These are phyloP conservation scores for Haplosporangium sp. DNA, from an alignment of 371 early-diverging fungal genomes.

Conservation along the genomic window DNA sequence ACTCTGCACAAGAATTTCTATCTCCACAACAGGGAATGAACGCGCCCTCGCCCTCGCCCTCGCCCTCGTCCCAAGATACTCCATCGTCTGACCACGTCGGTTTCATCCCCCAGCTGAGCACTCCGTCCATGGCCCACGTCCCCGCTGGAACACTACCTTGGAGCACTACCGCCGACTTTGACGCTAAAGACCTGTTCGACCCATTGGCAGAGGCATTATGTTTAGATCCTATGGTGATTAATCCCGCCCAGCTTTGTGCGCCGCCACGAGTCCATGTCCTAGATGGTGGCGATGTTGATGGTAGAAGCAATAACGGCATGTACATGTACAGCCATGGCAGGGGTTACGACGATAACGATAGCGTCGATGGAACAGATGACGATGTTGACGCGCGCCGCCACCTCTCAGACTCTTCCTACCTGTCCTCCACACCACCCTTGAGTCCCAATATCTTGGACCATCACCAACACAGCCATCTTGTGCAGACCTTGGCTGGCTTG, in stretches of 20 bases:
- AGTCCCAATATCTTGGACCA: slow-evolving; percentile 12
- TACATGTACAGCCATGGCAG: neutral
- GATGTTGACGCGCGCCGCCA: slow-evolving; percentile 16
- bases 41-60: too few species aligned
- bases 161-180: neutral
- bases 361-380: slow-evolving; percentile 18
- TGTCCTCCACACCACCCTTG: slow-evolving; percentile 18
- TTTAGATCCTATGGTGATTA: neutral
- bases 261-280: neutral
- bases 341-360: slow-evolving; percentile 3
- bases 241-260: neutral
- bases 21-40: too few species aligned
- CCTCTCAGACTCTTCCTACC: slow-evolving; percentile 1
- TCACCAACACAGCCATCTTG: neutral
- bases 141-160: neutral
- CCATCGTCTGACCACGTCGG: too few species aligned
- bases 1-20: too few species aligned
- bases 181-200: neutral
- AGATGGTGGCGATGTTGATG: neutral
- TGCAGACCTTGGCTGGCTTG: slow-evolving; percentile 8
- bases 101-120: too few species aligned
- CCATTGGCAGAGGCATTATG: neutral
- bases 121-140: neutral
- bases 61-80: too few species aligned
- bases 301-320: neutral